phyloP scores from a whole-genome alignment of 805 yeast species.

The Saccharomyces paradoxus region DNA sequence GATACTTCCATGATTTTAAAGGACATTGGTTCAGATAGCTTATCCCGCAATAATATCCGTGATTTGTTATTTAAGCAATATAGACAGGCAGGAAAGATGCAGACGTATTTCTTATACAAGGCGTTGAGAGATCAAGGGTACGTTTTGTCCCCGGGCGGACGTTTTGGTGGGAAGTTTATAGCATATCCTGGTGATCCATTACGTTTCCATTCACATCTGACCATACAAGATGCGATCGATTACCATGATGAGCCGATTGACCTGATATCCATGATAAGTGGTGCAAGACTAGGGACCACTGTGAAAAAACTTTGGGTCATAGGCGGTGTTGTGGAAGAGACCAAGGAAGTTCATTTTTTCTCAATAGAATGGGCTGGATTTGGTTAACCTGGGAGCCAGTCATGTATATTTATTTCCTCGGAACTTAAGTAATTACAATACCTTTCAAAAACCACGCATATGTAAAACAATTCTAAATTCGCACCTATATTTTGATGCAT shows the following conservation, averaged over 20 bases:
- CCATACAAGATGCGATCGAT: conserved; percentile 43
- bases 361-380: conserved; percentile 96
- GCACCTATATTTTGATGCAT: too few relatives aligned
- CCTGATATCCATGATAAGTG: conserved; percentile 55
- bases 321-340: conserved; percentile 31
- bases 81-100: not conserved
- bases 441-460: not conserved
- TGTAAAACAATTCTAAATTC: too few relatives aligned
- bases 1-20: conserved; percentile 8
- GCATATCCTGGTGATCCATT: conserved; percentile 95
- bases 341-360: conserved; percentile 38
- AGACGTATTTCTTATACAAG: conserved; percentile 2
- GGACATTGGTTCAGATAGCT: not conserved
- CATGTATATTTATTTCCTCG: not conserved
- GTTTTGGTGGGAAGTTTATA: conserved; percentile 84
- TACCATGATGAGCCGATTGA: conserved; percentile 43
- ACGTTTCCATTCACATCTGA: conserved; percentile 79
- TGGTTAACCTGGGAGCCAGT: conserved; percentile 39
- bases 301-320: conserved; percentile 81
- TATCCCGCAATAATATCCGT: not conserved
- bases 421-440: not conserved
- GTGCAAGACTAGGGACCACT: conserved; percentile 89
- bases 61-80: not conserved
- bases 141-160: conserved; percentile 70
- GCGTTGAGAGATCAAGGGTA: conserved; percentile 34